A percentile compares a stretch with the other conserved stretches of the same genome.
phyloP scores from a whole-genome alignment of 2,329 filamentous ascomycete genomes.

The Thermomyces lanuginosus region DNA sequence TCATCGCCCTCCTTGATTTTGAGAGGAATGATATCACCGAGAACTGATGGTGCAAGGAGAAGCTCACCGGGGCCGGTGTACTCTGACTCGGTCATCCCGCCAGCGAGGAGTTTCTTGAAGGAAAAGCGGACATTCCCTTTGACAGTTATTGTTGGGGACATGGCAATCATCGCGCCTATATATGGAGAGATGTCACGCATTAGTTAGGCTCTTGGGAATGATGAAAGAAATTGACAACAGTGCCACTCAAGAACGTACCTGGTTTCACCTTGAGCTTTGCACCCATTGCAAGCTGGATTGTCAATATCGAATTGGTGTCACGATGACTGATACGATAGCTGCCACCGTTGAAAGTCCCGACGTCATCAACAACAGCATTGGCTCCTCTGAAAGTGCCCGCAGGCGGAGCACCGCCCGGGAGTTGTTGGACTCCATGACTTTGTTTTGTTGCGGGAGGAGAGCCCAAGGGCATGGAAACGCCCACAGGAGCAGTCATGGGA shows the following conservation, averaged over 20 bases:
- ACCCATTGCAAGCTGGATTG: slow-evolving; percentile 75
- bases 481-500: slow-evolving; percentile 95
- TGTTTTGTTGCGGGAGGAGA: slow-evolving; percentile 10
- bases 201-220: not conserved
- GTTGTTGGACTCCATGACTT: too few species aligned
- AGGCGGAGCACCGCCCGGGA: slow-evolving; percentile 30
- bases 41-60: slow-evolving; percentile 58
- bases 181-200: not conserved
- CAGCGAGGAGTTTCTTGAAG: slow-evolving; percentile 76
- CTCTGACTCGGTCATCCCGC: slow-evolving; percentile 58
- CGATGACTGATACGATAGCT: slow-evolving; percentile 87
- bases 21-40: slow-evolving; percentile 76
- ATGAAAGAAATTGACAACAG: not conserved
- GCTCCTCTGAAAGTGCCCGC: slow-evolving; percentile 48
- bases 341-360: slow-evolving; percentile 94
- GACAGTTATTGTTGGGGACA: slow-evolving; percentile 75
- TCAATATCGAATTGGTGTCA: slow-evolving; percentile 80
- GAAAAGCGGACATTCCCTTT: slow-evolving; percentile 72
- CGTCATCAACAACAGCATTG: slow-evolving; percentile 53
- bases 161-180: slow-evolving; percentile 78
- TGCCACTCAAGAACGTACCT: slow-evolving; percentile 27
- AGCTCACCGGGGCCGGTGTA: slow-evolving; percentile 87
- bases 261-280: slow-evolving; percentile 71
- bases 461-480: too few species aligned
- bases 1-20: slow-evolving; percentile 47